Percentiles rank a stretch among this genome's conserved stretches.
Conservation (phyloP, 345 rosid genomes). For the thale cress (Arabidopsis thaliana) region DNA sequence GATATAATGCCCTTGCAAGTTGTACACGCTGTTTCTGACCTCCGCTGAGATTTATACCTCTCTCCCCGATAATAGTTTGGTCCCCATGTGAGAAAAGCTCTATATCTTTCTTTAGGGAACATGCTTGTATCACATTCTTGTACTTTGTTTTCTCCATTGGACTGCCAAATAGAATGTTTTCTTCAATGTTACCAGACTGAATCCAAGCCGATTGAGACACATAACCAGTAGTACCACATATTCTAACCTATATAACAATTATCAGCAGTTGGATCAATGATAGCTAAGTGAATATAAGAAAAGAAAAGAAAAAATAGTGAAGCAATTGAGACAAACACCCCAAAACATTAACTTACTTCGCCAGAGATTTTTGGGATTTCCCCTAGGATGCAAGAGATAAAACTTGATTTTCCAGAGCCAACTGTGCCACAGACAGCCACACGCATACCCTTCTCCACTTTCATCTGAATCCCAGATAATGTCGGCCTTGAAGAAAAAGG, state of each 20-base stretch:
- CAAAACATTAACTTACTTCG: constrained; percentile 70
- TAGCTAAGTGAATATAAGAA: constrained; percentile 18
- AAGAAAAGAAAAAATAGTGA: not conserved
- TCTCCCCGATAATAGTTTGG: constrained; percentile 98
- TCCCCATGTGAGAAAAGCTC: constrained; percentile 99
- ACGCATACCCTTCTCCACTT: constrained; percentile 90
- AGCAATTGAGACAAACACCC: constrained; percentile 35
- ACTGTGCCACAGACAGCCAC: constrained; percentile 99
- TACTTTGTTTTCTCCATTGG: constrained; percentile 93
- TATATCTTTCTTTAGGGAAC: constrained; percentile 92
- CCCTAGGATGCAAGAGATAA: constrained; percentile 97
- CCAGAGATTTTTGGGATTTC: constrained; percentile 97
- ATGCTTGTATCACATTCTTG: constrained; percentile 90
- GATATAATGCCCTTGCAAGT: constrained; percentile 99
- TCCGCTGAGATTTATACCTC: constrained; percentile 98
- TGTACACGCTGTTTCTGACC: constrained; percentile 99
- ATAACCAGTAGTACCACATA: constrained; percentile 95
- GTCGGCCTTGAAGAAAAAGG: constrained; percentile 72
- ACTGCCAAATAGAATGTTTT: constrained; percentile 96
- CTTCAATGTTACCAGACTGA: constrained; percentile 98
- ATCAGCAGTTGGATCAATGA: constrained; percentile 27
- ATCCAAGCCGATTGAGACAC: constrained; percentile 99
- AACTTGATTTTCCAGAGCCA: constrained; percentile 98
- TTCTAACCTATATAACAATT: constrained; percentile 69
- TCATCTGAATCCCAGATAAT: constrained; percentile 76